Percentiles rank a stretch among this genome's conserved stretches.
Evolutionary conservation across 768 basidiomycete species (phyloP).

Genomic region (Termitomyces eurrhizus): DNA sequence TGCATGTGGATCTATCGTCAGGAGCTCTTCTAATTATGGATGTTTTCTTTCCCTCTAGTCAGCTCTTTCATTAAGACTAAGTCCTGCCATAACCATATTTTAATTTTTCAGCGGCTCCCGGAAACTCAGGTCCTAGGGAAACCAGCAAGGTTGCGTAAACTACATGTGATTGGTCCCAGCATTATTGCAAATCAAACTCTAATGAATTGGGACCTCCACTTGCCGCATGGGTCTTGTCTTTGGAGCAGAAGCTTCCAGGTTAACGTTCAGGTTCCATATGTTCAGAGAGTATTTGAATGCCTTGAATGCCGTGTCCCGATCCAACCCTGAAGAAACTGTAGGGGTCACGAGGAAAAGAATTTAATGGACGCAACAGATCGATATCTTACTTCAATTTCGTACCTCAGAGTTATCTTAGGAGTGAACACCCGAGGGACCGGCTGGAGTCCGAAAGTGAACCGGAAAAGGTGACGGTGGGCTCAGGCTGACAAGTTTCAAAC

Average conservation of each 20-base stretch:
- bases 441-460: background rate
- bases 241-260: background rate
- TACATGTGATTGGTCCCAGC: background rate
- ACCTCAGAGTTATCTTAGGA: background rate
- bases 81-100: background rate
- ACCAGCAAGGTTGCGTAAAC: background rate
- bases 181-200: background rate
- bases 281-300: constrained; percentile 2
- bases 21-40: background rate
- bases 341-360: constrained; percentile 3
- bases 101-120: background rate
- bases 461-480: background rate
- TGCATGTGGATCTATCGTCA: background rate
- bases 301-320: constrained; percentile 7
- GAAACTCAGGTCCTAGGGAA: background rate
- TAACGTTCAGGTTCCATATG: constrained; percentile 1
- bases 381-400: background rate
- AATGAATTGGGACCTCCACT: constrained; percentile 2
- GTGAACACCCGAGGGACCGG: background rate
- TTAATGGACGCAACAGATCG: constrained; percentile 1
- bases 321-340: constrained; percentile 8
- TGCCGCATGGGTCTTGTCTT: constrained; percentile 8
- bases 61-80: background rate
- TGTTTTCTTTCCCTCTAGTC: background rate
- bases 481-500: background rate